Evolutionary conservation across 2,329 filamentous ascomycete species (phyloP), one percentile per base, ranked within the genome.

Genomic region (Chaetomium strumarium): DNA sequence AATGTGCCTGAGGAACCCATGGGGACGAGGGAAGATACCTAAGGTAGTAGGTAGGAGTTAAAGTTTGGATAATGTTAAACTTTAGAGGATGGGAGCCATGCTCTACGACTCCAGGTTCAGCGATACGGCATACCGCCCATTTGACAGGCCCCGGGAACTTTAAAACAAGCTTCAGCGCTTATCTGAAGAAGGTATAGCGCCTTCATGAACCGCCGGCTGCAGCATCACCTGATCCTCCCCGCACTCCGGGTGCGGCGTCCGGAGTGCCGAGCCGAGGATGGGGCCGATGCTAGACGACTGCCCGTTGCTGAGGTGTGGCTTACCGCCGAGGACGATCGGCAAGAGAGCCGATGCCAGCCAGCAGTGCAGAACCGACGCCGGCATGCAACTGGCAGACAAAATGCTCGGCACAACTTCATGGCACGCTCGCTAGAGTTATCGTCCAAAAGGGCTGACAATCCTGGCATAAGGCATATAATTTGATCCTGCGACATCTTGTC

Each of bases 261-360:
- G 33, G 12, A 34, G 33, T 30, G 20, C 3, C 5, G 16, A 30
- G 29, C 36, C 20, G 33, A 29, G 17, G 36, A 40, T 11, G 39
- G 46, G 56, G 39, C 56, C 56, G 56, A 58, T 52, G 56, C 37
- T 55, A 56, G 36, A 49, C 29, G 48, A 40, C 36, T 19, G 11
- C 42, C 38, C 41, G 34, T 50, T 30, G 38, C 31, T 30, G 39
- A 30, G 24, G 4, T 24, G 24, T 24, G 24, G 34, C 33, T 43
- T 3, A 24, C 16, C 17, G 3, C 10, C 17, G 13, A 5, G 10
- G 24, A 31, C 20, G 9, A 42, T 38, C 47, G 20, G 39, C 36
- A 37, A 20, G 31, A 58, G 43, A 58, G 56, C 56, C 56, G 56
- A 58, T 49, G 56, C 56, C 53, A 58, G 53, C 56, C 56, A 56